Conservation (phyloP, 2,329 filamentous ascomycete genomes). For the Keithomyces neogunnii region DNA sequence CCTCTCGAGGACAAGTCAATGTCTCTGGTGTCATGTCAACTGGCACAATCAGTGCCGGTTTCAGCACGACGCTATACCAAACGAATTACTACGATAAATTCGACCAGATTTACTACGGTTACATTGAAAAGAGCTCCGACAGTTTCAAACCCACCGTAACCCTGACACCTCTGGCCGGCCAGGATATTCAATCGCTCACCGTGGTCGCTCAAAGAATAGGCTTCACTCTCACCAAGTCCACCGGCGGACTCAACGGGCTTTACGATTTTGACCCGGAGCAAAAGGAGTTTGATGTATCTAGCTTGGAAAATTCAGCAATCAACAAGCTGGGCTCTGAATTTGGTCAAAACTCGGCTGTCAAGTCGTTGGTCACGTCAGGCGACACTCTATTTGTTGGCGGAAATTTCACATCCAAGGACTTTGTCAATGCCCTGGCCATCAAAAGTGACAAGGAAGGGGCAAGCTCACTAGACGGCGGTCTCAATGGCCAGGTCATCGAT, state of each 20-base stretch:
- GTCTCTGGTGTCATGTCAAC: slow-evolving; percentile 64
- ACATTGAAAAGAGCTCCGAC: slow-evolving; percentile 64
- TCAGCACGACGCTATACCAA: slow-evolving; percentile 64
- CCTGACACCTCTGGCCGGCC: slow-evolving; percentile 58
- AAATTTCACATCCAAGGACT: slow-evolving; percentile 64
- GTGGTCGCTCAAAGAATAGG: slow-evolving; percentile 85
- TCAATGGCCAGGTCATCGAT: slow-evolving; percentile 70
- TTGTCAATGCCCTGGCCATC: slow-evolving; percentile 72
- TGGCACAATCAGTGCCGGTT: slow-evolving; percentile 34
- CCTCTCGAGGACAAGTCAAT: slow-evolving; percentile 69
- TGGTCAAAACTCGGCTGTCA: slow-evolving; percentile 57
- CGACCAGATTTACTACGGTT: slow-evolving; percentile 81
- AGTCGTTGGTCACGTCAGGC: slow-evolving; percentile 55
- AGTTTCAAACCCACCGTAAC: slow-evolving; percentile 77
- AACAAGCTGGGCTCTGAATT: slow-evolving; percentile 69
- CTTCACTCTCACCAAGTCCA: slow-evolving; percentile 65
- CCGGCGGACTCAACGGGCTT: slow-evolving; percentile 76
- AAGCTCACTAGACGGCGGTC: slow-evolving; percentile 57
- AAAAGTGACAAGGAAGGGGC: slow-evolving; percentile 49
- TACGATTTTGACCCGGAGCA: slow-evolving; percentile 72
- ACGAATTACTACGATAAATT: slow-evolving; percentile 97
- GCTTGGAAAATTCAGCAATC: slow-evolving; percentile 65
- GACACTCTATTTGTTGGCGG: slow-evolving; percentile 70
- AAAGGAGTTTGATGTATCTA: slow-evolving; percentile 43
- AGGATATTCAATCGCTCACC: slow-evolving; percentile 53